phyloP scores from a whole-genome alignment of 768 basidiomycete species.

The Hysterangium stoloniferum region DNA sequence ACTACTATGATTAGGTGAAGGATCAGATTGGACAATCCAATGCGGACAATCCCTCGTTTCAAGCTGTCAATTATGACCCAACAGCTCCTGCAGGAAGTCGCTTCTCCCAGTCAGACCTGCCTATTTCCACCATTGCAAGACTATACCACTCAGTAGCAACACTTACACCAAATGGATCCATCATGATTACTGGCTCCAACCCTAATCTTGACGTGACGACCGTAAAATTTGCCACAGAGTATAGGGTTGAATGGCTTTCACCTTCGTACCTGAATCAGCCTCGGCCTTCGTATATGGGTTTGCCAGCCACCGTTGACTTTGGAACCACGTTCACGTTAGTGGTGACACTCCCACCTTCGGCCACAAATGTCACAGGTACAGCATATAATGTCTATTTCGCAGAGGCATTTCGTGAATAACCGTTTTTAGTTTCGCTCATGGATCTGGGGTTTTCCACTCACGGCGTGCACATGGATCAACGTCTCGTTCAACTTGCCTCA shows the following conservation, averaged over 20 bases:
- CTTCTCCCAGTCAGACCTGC: slow-evolving; percentile 28
- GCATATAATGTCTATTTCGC: neutral
- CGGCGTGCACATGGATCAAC: slow-evolving; percentile 16
- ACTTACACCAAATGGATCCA: slow-evolving; percentile 25
- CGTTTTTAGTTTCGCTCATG: slow-evolving; percentile 12
- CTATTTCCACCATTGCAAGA: slow-evolving; percentile 25
- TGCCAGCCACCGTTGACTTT: slow-evolving; percentile 20
- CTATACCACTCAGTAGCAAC: slow-evolving; percentile 33
- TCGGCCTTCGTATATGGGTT: slow-evolving; percentile 28
- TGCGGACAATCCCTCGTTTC: slow-evolving; percentile 27
- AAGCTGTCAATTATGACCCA: slow-evolving; percentile 27
- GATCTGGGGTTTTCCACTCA: slow-evolving; percentile 17
- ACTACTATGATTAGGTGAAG: slow-evolving; percentile 8
- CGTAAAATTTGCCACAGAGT: slow-evolving; percentile 21
- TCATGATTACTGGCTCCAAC: slow-evolving; percentile 38
- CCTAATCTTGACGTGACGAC: slow-evolving; percentile 30
- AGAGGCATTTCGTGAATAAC: neutral
- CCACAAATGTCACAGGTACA: slow-evolving; percentile 3
- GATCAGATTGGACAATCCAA: slow-evolving; percentile 31
- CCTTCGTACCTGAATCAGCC: slow-evolving; percentile 30
- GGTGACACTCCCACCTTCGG: neutral
- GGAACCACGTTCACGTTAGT: slow-evolving; percentile 6
- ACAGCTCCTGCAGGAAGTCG: slow-evolving; percentile 21
- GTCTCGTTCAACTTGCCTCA: slow-evolving; percentile 23
- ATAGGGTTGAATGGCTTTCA: slow-evolving; percentile 34